Percentiles rank a stretch among this genome's conserved stretches.
phyloP scores from a whole-genome alignment of 805 yeast genomes.

The Candida caryicola region DNA sequence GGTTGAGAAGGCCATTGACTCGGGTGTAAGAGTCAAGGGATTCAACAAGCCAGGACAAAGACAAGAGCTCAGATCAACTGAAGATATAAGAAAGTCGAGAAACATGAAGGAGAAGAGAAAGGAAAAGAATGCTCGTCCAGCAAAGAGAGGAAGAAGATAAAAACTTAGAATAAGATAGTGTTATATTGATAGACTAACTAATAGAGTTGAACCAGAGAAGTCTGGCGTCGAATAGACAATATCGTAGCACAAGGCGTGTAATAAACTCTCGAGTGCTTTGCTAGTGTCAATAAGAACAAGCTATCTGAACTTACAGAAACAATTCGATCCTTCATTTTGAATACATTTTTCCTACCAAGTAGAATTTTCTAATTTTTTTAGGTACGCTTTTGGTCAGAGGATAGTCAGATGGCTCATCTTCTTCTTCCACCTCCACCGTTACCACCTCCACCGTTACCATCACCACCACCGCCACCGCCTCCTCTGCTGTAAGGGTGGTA shows the following conservation, averaged over 20 bases:
- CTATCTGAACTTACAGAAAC: no score
- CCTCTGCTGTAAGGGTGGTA: slow-evolving; percentile 44
- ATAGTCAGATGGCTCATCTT: no score
- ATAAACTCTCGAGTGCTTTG: no score
- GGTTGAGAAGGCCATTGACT: slow-evolving; percentile 73
- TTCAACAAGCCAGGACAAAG: slow-evolving; percentile 45
- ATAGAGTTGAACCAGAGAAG: no score
- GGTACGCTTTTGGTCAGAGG: no score
- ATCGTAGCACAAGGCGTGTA: no score
- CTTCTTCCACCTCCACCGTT: slow-evolving; percentile 15
- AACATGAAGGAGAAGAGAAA: slow-evolving; percentile 63
- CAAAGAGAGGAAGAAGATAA: slow-evolving; percentile 26
- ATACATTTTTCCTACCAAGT: no score
- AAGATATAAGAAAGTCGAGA: slow-evolving; percentile 78
- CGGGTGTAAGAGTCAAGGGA: slow-evolving; percentile 73
- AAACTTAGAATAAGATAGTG: no score
- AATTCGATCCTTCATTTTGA: no score
- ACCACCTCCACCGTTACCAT: slow-evolving; percentile 34
- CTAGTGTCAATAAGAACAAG: no score
- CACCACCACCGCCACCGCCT: slow-evolving; percentile 23
- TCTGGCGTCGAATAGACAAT: no score
- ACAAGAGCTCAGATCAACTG: slow-evolving; percentile 63
- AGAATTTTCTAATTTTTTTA: no score
- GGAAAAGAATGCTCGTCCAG: slow-evolving; percentile 85
- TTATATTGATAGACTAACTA: neutral